Percentiles rank a stretch among this genome's conserved stretches.
Evolutionary conservation across 2,329 filamentous ascomycete genomes (phyloP).

Genomic region (Elsinoe necatrix): DNA sequence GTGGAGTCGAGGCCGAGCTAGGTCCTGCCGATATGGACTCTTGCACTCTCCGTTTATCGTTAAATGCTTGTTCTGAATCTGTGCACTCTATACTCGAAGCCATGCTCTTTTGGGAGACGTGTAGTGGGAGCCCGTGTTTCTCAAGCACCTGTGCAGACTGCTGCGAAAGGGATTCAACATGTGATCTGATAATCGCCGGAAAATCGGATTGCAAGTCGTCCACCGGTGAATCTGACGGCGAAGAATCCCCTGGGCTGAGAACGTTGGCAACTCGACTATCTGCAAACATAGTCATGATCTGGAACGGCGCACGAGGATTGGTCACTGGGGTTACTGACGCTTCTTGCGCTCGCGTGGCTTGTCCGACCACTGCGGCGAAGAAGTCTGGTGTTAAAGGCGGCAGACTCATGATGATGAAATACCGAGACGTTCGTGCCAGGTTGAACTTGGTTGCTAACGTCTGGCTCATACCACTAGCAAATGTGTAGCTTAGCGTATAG

Average conservation of each 20-base stretch:
- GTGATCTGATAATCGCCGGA: background rate
- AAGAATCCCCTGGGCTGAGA: slow-evolving; percentile 1
- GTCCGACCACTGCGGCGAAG: slow-evolving; percentile 6
- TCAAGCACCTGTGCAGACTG: background rate
- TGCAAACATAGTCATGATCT: slow-evolving; percentile 14
- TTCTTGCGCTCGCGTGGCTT: slow-evolving; percentile 13
- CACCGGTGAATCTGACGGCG: background rate
- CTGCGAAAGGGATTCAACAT: background rate
- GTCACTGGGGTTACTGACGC: slow-evolving; percentile 11
- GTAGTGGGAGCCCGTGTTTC: background rate
- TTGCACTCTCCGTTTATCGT: background rate
- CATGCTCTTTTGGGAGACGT: background rate
- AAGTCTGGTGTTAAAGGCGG: slow-evolving; percentile 26
- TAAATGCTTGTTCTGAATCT: background rate
- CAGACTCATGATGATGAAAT: slow-evolving; percentile 38
- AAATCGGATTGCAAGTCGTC: background rate
- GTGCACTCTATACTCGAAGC: background rate
- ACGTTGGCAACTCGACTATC: slow-evolving; percentile 8
- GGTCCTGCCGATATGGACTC: background rate
- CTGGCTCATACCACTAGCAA: slow-evolving; percentile 29
- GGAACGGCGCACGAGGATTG: slow-evolving; percentile 3
- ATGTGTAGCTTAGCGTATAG: slow-evolving; percentile 34
- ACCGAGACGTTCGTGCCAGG: slow-evolving; percentile 37
- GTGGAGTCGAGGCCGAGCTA: slow-evolving; percentile 4
- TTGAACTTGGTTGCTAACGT: slow-evolving; percentile 29